phyloP scores from a whole-genome alignment of 352 stramenopile genomes.

The Pythium brassicae region DNA sequence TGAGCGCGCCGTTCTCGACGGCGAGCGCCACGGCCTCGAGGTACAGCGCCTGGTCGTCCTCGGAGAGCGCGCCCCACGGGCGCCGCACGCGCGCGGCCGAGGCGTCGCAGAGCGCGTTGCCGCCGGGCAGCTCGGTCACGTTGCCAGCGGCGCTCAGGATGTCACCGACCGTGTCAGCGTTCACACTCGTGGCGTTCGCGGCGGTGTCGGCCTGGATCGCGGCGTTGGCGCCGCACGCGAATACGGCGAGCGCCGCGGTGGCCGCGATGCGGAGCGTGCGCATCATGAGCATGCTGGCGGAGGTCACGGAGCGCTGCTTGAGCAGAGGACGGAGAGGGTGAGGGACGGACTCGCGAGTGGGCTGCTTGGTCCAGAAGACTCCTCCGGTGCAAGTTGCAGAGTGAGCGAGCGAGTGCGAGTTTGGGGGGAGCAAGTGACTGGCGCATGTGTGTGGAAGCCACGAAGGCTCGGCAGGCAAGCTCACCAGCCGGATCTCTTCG shows the following conservation, averaged over 20 bases:
- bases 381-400: too few relatives aligned
- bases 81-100: conserved; percentile 39
- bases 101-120: conserved; percentile 37
- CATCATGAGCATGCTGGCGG: conserved; percentile 17
- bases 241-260: conserved; percentile 2
- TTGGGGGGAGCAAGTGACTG: background rate
- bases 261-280: conserved; percentile 10
- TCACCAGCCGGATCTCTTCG: too few relatives aligned
- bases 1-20: conserved; percentile 35
- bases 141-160: conserved; percentile 35
- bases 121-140: conserved; percentile 41
- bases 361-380: background rate
- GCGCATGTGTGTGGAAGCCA: background rate
- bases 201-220: background rate
- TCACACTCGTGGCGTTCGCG: conserved; percentile 10
- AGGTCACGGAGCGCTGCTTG: too few relatives aligned
- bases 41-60: conserved; percentile 49
- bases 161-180: conserved; percentile 18
- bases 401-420: background rate
- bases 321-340: background rate
- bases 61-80: conserved; percentile 36
- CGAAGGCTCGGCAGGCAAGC: too few relatives aligned
- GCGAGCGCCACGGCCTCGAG: conserved; percentile 41
- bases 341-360: background rate
- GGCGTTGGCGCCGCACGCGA: conserved; percentile 5